Evolutionary conservation across 2,329 filamentous ascomycete species (phyloP), one percentile per base, ranked within the genome.

Genomic region (Didymella sp.): DNA sequence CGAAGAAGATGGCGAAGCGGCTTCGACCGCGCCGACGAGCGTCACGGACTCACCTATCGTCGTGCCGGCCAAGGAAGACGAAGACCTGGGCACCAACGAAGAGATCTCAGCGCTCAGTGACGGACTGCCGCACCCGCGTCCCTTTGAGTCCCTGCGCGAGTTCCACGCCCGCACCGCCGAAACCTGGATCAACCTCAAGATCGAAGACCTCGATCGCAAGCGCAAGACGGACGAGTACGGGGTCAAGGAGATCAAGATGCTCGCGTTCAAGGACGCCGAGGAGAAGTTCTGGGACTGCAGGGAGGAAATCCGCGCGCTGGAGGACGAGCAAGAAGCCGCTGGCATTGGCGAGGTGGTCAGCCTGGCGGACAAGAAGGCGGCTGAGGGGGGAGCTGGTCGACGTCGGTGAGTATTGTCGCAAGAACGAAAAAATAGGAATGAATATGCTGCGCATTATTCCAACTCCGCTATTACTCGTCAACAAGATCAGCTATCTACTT

Each of bases 221-320:
- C 89, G 90, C 74, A 83, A 86, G 37, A 83, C 91, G 62, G 54
- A 57, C 6, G 49, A 57, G 38, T 56, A 43, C 15, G 49, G 54
- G 0, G 82, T 86, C 0, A 99, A 99, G 81, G 95, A 98, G 80
- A 87, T 98, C 69, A 92, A 96, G 76, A 89, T 93, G 69, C 88
- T 87, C 73, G 95, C 92, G 1, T 99, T 97, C 74, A 89, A 92
- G 72, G 84, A 92, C 62, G 93, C 93, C 37, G 95, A 99, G 77
- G 90, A 93, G 79, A 96, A 96, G 76, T 99, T 95, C 95, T 99
- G 95, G 95, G 95, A 97, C 81, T 92, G 89, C 73, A 85, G 95
- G 68, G 95, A 99, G 79, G 94, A 98, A 79, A 90, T 99, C 64
- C 89, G 88, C 51, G 89, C 87, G 6, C 77, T 98, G 71, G 95